A percentile compares a stretch with the other conserved stretches of the same genome.
phyloP scores from a whole-genome alignment of 2,329 filamentous ascomycete genomes.

The Neurospora sp. region DNA sequence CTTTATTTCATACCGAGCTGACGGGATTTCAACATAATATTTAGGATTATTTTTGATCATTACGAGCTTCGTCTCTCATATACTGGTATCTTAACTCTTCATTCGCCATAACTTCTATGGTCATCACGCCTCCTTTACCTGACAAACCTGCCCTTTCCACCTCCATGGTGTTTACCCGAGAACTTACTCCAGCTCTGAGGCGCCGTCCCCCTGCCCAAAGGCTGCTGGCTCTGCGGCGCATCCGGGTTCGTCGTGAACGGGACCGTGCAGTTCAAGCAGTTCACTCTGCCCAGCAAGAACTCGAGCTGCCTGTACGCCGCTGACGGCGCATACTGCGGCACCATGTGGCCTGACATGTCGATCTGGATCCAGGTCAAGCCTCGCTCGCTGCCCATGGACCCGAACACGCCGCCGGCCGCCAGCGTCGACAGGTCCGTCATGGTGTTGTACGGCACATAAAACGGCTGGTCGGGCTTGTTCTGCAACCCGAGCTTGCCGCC shows the following conservation, averaged over 20 bases:
- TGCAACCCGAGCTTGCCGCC: constrained; percentile 62
- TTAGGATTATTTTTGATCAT: background rate
- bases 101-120: background rate
- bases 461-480: constrained; percentile 44
- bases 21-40: background rate
- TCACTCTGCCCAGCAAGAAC: constrained; percentile 61
- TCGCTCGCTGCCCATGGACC: constrained; percentile 61
- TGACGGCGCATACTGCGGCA: constrained; percentile 57
- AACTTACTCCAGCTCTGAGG: constrained; percentile 19
- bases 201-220: constrained; percentile 21
- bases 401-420: constrained; percentile 51
- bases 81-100: background rate
- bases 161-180: background rate
- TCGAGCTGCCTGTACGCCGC: constrained; percentile 65
- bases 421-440: constrained; percentile 24
- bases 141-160: background rate
- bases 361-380: constrained; percentile 63
- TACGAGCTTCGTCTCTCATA: background rate
- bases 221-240: constrained; percentile 16
- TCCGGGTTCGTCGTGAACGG: constrained; percentile 26
- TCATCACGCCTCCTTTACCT: background rate
- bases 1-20: background rate
- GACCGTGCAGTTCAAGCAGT: constrained; percentile 35
- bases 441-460: constrained; percentile 58
- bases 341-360: constrained; percentile 56